These are phyloP conservation scores for Phaseolus coccineus DNA, from an alignment of 331 rosid species.

Conservation along the genomic window DNA sequence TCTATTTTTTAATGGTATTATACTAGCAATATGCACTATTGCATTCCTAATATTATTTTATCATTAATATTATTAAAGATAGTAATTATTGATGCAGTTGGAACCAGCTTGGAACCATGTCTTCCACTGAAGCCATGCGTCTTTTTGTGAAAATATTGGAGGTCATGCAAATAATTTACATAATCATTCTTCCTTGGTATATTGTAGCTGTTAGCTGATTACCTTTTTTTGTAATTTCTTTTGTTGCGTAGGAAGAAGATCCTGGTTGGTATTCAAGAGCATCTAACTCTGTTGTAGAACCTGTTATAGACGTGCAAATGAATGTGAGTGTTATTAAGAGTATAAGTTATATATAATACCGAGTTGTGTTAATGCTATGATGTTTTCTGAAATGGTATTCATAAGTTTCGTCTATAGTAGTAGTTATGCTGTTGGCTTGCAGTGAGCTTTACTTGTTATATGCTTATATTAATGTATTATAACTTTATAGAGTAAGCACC, in stretches of 20 bases:
- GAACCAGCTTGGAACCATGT: conserved; percentile 93
- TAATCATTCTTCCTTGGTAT: conserved; percentile 26
- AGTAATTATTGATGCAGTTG: conserved; percentile 73
- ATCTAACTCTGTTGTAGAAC: conserved; percentile 79
- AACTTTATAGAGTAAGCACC: conserved; percentile 23
- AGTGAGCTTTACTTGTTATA: conserved; percentile 19
- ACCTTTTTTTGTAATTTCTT: conserved; percentile 19
- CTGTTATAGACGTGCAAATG: conserved; percentile 85
- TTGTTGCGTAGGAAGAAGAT: conserved; percentile 84
- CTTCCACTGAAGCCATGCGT: conserved; percentile 94
- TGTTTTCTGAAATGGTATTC: conserved; percentile 8
- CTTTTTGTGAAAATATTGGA: conserved; percentile 97
- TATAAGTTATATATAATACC: background rate
- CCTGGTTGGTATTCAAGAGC: conserved; percentile 99
- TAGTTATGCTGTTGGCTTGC: conserved; percentile 24
- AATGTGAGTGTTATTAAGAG: conserved; percentile 67
- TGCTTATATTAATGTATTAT: conserved; percentile 4
- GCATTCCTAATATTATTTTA: conserved; percentile 14
- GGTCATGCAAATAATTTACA: conserved; percentile 52
- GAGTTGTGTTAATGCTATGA: conserved; percentile 6
- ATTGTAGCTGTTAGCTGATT: conserved; percentile 42
- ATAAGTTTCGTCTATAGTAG: conserved; percentile 27
- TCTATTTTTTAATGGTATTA: background rate
- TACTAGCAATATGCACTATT: conserved; percentile 22
- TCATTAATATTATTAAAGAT: conserved; percentile 28